Evolutionary conservation across 768 basidiomycete genomes (phyloP), one percentile per base, ranked within the genome.

Genomic region (Kwoniella pini): DNA sequence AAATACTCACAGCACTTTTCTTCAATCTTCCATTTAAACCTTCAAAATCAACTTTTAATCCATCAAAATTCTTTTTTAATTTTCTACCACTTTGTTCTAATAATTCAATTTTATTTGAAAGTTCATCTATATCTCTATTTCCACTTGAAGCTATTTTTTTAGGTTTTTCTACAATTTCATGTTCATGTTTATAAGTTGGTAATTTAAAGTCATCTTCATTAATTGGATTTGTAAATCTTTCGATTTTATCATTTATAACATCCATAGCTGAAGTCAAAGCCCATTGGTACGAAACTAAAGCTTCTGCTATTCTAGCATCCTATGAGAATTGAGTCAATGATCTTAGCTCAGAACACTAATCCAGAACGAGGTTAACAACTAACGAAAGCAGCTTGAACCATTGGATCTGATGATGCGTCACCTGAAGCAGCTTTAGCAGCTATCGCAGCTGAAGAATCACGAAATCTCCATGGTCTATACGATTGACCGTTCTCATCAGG

Each of bases 281-380:
- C 61, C 72, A 69, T 49, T 79, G 79, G 57, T 79, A 79, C 13
- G 48, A 54, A 12, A 79, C 75, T 3, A 78, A 46, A 3, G 75
- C 74, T 44, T 79, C 77, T 12, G 75, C 71, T 9, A 77, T 53
- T 7, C 65, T 57, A 6, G 70, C 62, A 54, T 78, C 72, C 74
- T 77, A 33, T 33, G 11, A 26, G 21, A 46, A n/a, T n/a, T n/a
- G n/a, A n/a, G n/a, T n/a, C n/a, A n/a, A n/a, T n/a, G n/a, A n/a
- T n/a, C n/a, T n/a, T n/a, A n/a, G n/a, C n/a, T n/a, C n/a, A n/a
- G n/a, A n/a, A n/a, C n/a, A n/a, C n/a, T n/a, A n/a, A n/a, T n/a
- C n/a, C n/a, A 6, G 26, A 43, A 27, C n/a, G n/a, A 26, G 31
- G 27, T 46, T 36, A 36, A 27, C n/a, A n/a, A 60, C 58, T 54